Base-by-base conservation (phyloP, 2,329 filamentous ascomycete genomes). In the Stagonosporopsis tanaceti region DNA sequence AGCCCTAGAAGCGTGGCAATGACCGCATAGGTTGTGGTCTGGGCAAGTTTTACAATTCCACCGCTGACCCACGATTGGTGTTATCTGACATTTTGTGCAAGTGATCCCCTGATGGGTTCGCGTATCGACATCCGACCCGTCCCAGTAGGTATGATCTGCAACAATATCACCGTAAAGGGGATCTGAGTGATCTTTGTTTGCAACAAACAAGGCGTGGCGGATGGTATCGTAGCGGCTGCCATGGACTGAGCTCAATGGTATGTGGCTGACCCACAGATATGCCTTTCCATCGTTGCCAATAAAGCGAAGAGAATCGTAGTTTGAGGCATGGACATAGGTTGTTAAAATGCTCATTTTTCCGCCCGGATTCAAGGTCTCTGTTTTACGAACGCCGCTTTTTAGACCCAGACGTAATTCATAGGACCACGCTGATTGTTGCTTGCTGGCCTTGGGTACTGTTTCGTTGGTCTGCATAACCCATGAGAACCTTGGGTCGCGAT, bases 101-200 rank as follows among this genome's bases (percentile, higher is more conserved):
- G 42, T 58, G 0, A 56, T 53, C 4, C 56, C 62, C 3, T 22
- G 20, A 38, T 73, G 70, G 0, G 47, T 20, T 17, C 45, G 30
- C 57, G 41, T 45, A 64, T 57, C 34, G 8, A 66, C 59, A 1
- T 65, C 48, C 42, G 65, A 65, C 7, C 73, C 73, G 24, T 76
- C 72, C 71, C 70, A 75, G 44, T 68, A 74, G 2, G 69, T 61
- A 38, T 76, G 73, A 35, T 76, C 73, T 28, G 73, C 73, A 6
- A 74, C 68, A n/a, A 76, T 73, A 2, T 69, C 62, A 27, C 72
- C 72, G 37, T 69, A 74, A 1, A 74, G 51, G 1, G 72, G 72
- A 50, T 75, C 67, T 30, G 59, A 53, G n/a, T 59, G 59, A 9
- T 55, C 60, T 5, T 61, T 53, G 6, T 53, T 60, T 2, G 68